phyloP scores from a whole-genome alignment of 768 basidiomycete species.

The Boletus rufocinnamomeus region DNA sequence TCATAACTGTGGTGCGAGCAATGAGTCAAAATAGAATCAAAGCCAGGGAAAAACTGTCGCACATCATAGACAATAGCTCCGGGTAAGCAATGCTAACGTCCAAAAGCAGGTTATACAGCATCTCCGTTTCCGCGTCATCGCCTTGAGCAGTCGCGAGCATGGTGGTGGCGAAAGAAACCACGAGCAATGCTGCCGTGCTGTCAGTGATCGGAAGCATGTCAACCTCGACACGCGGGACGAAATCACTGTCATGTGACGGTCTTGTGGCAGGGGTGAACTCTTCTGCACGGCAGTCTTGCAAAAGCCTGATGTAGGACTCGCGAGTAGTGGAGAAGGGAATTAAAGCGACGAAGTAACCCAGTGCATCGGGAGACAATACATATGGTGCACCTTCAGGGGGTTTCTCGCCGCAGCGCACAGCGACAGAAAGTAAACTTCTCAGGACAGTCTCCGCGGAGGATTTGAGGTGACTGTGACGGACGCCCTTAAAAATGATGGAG shows the following conservation, averaged over 20 bases:
- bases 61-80: slow-evolving; percentile 73
- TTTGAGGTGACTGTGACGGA: slow-evolving; percentile 66
- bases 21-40: slow-evolving; percentile 6
- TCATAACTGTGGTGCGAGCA: slow-evolving; percentile 1
- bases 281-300: slow-evolving; percentile 63
- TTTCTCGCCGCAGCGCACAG: slow-evolving; percentile 45
- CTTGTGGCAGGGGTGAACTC: slow-evolving; percentile 42
- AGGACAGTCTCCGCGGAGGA: slow-evolving; percentile 63
- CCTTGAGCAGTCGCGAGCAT: slow-evolving; percentile 76
- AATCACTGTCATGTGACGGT: slow-evolving; percentile 42
- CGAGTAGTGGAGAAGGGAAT: slow-evolving; percentile 66
- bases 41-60: slow-evolving; percentile 37
- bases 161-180: slow-evolving; percentile 72
- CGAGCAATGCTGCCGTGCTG: slow-evolving; percentile 64
- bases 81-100: slow-evolving; percentile 70
- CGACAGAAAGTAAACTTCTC: slow-evolving; percentile 62
- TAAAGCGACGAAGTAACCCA: slow-evolving; percentile 81
- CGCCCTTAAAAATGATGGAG: slow-evolving; percentile 82
- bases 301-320: slow-evolving; percentile 56
- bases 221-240: slow-evolving; percentile 55
- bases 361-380: slow-evolving; percentile 55
- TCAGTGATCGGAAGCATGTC: slow-evolving; percentile 64
- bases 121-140: slow-evolving; percentile 79
- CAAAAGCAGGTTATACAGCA: slow-evolving; percentile 74
- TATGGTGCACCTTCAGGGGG: slow-evolving; percentile 43